A percentile compares a stretch with the other conserved stretches of the same genome.
These are phyloP conservation scores for Spiromastix sp. DNA, from an alignment of 2,329 filamentous ascomycete species.

Conservation along the genomic window DNA sequence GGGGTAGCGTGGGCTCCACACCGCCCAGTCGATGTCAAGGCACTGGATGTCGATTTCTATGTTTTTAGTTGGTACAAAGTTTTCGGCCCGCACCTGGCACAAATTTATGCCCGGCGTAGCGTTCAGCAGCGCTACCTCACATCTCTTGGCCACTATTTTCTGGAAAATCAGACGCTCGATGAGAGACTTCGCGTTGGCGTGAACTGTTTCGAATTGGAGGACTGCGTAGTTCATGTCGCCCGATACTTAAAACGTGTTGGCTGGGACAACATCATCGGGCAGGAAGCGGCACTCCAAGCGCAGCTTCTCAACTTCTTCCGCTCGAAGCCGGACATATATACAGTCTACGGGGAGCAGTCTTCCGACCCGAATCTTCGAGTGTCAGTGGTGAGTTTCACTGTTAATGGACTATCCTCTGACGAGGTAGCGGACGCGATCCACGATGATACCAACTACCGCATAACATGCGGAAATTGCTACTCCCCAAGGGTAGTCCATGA, in stretches of 20 bases:
- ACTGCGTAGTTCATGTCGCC: slow-evolving; percentile 31
- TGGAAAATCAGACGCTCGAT: slow-evolving; percentile 2
- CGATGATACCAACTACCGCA: slow-evolving; percentile 3
- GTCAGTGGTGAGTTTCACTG: slow-evolving; percentile 53
- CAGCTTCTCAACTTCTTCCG: slow-evolving; percentile 49
- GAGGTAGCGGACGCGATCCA: slow-evolving; percentile 4
- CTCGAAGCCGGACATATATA: slow-evolving; percentile 37
- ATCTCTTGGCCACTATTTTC: slow-evolving; percentile 32
- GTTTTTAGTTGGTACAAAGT: no score
- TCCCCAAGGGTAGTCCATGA: slow-evolving; percentile 4
- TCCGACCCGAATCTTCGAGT: slow-evolving; percentile 41
- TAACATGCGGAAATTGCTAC: slow-evolving; percentile 3
- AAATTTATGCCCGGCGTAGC: no score
- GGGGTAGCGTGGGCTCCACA: no score
- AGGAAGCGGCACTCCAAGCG: slow-evolving; percentile 49
- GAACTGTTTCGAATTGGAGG: slow-evolving; percentile 6
- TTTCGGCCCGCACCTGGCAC: no score
- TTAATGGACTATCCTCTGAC: slow-evolving; percentile 21
- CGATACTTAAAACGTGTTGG: slow-evolving; percentile 40
- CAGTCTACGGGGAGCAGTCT: slow-evolving; percentile 45
- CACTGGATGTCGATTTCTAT: no score
- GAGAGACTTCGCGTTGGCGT: slow-evolving; percentile 4
- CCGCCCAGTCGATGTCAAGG: no score
- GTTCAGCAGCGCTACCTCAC: no score
- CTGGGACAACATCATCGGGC: slow-evolving; percentile 42